These are phyloP conservation scores for Carex arenaria DNA, from an alignment of 202 grass and related monocot genomes.

Conservation along the genomic window DNA sequence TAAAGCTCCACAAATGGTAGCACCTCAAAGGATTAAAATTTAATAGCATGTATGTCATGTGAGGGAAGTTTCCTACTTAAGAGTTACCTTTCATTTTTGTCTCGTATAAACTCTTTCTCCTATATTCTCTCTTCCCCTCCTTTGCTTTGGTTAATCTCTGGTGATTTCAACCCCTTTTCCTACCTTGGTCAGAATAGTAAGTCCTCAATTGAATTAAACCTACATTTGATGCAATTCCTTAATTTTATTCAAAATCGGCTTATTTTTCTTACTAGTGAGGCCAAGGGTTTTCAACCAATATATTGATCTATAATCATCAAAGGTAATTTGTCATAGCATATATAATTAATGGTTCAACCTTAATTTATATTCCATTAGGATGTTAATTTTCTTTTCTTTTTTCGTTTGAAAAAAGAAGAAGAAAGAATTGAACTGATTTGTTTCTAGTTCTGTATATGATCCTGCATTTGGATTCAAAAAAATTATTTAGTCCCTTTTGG, in stretches of 20 bases:
- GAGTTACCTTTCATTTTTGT: constrained; percentile 15
- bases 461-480: neutral
- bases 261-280: neutral
- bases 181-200: neutral
- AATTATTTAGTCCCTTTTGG: neutral
- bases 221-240: neutral
- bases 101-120: neutral
- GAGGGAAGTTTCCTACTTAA: neutral
- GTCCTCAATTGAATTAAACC: neutral
- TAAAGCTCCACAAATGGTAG: neutral
- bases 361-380: neutral
- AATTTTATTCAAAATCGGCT: neutral
- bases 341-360: neutral
- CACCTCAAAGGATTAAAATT: neutral
- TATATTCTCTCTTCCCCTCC: neutral
- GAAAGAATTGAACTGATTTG: neutral
- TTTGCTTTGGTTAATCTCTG: neutral
- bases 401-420: neutral
- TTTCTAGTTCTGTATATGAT: neutral
- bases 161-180: neutral
- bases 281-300: neutral
- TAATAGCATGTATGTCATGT: constrained; percentile 1
- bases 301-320: neutral
- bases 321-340: neutral
- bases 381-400: neutral